These are phyloP conservation scores for Kwoniella bestiolae DNA, from an alignment of 768 basidiomycete species.

Conservation along the genomic window DNA sequence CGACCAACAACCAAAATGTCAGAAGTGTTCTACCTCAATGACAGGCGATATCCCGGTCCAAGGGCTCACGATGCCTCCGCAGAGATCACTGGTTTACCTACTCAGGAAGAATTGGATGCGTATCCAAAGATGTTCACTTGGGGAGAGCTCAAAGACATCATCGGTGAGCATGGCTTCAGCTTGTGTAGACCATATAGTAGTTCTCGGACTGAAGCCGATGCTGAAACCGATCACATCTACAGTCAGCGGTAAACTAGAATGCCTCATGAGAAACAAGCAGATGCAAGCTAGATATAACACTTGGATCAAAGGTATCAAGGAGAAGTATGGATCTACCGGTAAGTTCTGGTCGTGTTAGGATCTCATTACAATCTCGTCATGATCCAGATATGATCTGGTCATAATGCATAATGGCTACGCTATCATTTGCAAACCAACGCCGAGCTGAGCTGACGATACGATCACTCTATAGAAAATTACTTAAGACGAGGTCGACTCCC, in stretches of 20 bases:
- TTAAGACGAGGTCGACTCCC: constrained; percentile 48
- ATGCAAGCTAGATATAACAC: constrained; percentile 48
- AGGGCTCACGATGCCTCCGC: constrained; percentile 38
- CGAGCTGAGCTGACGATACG: background rate
- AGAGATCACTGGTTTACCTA: constrained; percentile 47
- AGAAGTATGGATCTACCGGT: constrained; percentile 50
- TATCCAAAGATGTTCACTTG: constrained; percentile 54
- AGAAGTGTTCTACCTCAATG: constrained; percentile 35
- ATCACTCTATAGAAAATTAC: constrained; percentile 43
- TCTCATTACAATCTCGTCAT: too few species aligned
- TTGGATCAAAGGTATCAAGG: constrained; percentile 47
- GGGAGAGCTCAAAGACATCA: constrained; percentile 50
- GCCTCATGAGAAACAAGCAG: constrained; percentile 44
- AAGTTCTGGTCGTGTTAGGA: too few species aligned
- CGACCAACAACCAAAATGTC: constrained; percentile 1
- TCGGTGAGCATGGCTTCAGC: constrained; percentile 22
- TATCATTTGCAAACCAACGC: too few species aligned
- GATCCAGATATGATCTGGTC: too few species aligned
- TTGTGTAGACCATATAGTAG: background rate
- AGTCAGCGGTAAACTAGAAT: constrained; percentile 38
- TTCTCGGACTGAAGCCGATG: too few species aligned
- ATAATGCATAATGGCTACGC: too few species aligned
- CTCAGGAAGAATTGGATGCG: constrained; percentile 52
- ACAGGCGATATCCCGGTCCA: constrained; percentile 48
- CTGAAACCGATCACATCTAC: background rate